Conservation (phyloP, 768 basidiomycete genomes). For the Tricholomella constricta region DNA sequence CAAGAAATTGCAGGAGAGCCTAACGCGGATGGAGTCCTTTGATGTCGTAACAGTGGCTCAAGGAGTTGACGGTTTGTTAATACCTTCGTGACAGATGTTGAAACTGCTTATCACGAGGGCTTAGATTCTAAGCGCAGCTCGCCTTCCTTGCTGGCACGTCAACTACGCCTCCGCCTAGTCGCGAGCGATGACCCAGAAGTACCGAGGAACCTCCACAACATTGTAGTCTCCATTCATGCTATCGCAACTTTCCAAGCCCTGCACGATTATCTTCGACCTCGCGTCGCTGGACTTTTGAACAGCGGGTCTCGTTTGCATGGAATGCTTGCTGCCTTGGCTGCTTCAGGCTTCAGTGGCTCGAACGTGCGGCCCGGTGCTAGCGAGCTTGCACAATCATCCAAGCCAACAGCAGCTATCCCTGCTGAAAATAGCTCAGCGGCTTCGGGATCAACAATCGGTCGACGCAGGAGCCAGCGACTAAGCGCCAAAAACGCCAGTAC, state of each 20-base stretch:
- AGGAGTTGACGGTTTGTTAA: slow-evolving; percentile 70
- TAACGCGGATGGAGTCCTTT: slow-evolving; percentile 94
- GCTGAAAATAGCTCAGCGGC: slow-evolving; percentile 26
- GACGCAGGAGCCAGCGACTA: slow-evolving; percentile 82
- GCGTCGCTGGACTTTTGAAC: slow-evolving; percentile 72
- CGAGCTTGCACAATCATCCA: slow-evolving; percentile 31
- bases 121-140: slow-evolving; percentile 89
- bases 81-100: not conserved
- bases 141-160: slow-evolving; percentile 88
- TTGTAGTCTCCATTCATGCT: slow-evolving; percentile 96
- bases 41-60: slow-evolving; percentile 91
- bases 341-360: slow-evolving; percentile 66
- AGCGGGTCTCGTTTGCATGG: slow-evolving; percentile 72
- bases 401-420: slow-evolving; percentile 30
- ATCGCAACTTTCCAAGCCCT: slow-evolving; percentile 98
- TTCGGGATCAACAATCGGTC: slow-evolving; percentile 45
- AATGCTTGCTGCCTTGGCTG: slow-evolving; percentile 89
- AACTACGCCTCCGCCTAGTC: slow-evolving; percentile 85
- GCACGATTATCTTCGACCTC: slow-evolving; percentile 92
- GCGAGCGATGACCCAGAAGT: slow-evolving; percentile 89
- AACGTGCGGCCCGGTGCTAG: slow-evolving; percentile 41
- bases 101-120: slow-evolving; percentile 3
- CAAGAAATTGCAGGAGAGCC: slow-evolving; percentile 93
- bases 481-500: slow-evolving; percentile 60
- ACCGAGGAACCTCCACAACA: slow-evolving; percentile 83